Base-by-base conservation (phyloP, 2,329 filamentous ascomycete species). In the Pseudogymnoascus sp. region DNA sequence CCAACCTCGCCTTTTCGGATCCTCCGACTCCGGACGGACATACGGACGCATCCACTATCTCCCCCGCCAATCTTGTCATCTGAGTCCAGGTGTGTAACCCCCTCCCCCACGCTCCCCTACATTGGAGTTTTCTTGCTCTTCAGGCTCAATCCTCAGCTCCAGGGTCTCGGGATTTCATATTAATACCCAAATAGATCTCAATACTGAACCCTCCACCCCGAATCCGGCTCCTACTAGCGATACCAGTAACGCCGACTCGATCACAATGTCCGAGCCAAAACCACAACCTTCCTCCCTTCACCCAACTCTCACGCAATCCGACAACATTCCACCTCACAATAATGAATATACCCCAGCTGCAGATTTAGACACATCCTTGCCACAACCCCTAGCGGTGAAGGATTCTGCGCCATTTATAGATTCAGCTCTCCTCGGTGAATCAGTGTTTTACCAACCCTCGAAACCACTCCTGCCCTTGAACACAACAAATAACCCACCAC, bases 361-460 rank as follows among this genome's bases (percentile, higher is more conserved):
- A 63, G 63, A 63, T 69, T 58, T 58, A 33, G 9, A n/a, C 28
- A 54, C 28, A 33, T 33, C 47, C 47, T 20, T 54, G 47, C 16
- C 28, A 54, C n/a, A 35, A 12, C 28, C 47, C 9, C 47, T 18
- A 33, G 47, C 47, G 47, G 47, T 33, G 47, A 33, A 54, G n/a
- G 9, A 4, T 20, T 54, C 47, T 33, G 47, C 28, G 16, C 47
- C 47, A 33, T 30, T 33, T 33, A 69, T 43, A 41, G 37, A 64
- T 63, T 66, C 71, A 33, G 68, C 68, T 20, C 67, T 67, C 25
- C 66, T 72, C 62, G 74, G 74, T 64, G 72, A 74, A 36, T 72
- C 73, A 16, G 71, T 77, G 50, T 73, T 76, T 41, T 75, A 73
- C 63, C 76, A 77, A 61, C 74, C 77, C 74, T 73, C 73, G 59